These are phyloP conservation scores for Rhizoclosmatium sp. DNA, from an alignment of 192 early-diverging fungal genomes.

Conservation along the genomic window DNA sequence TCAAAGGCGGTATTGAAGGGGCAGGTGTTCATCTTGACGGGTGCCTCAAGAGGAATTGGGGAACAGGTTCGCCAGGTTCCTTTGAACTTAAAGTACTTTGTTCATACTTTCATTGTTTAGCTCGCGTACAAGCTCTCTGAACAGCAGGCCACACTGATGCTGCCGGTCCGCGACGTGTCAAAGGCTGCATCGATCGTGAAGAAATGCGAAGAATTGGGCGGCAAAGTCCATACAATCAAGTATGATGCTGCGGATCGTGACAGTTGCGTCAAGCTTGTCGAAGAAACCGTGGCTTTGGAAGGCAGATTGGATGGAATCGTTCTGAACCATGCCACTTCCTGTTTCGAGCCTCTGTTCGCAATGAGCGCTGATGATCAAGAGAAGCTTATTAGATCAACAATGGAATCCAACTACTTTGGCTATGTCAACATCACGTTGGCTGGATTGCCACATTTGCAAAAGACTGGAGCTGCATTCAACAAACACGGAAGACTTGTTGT, in stretches of 20 bases:
- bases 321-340: slow-evolving; percentile 18
- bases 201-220: neutral
- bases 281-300: neutral
- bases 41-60: slow-evolving; percentile 19
- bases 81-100: neutral
- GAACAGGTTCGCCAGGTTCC: slow-evolving; percentile 6
- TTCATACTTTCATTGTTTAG: neutral
- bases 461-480: neutral
- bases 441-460: slow-evolving; percentile 16
- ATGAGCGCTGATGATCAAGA: neutral
- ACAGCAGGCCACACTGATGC: slow-evolving; percentile 15
- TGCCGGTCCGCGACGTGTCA: slow-evolving; percentile 7
- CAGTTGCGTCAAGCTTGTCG: slow-evolving; percentile 4
- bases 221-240: neutral
- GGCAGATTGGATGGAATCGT: slow-evolving; percentile 19
- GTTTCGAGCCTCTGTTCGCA: slow-evolving; percentile 2
- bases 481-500: slow-evolving; percentile 54
- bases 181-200: neutral
- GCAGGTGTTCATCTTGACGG: slow-evolving; percentile 17
- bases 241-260: slow-evolving; percentile 22
- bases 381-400: neutral
- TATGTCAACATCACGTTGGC: slow-evolving; percentile 14
- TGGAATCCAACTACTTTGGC: slow-evolving; percentile 28
- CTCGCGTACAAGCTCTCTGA: slow-evolving; percentile 4
- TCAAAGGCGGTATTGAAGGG: neutral